Conservation (phyloP, 2,329 filamentous ascomycete genomes). For the Chrysosphaeria jannelii region DNA sequence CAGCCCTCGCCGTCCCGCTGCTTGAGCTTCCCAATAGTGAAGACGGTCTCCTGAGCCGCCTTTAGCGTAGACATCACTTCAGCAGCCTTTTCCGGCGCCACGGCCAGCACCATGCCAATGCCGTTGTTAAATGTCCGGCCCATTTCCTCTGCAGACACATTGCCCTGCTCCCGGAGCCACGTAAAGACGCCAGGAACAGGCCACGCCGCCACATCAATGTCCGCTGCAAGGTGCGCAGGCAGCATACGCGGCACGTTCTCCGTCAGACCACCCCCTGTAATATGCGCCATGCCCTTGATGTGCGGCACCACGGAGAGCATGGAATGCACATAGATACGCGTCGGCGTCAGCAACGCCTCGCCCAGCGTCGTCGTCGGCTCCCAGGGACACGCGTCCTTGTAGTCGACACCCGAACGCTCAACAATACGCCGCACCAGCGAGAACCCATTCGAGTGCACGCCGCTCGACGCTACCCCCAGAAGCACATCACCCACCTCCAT, state of each 20-base stretch:
- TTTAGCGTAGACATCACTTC: conserved; percentile 28
- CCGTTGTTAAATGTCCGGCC: conserved; percentile 85
- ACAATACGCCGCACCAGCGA: conserved; percentile 84
- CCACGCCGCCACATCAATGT: conserved; percentile 55
- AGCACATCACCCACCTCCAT: conserved; percentile 69
- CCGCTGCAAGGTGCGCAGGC: conserved; percentile 43
- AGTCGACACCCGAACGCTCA: conserved; percentile 37
- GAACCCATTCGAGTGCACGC: conserved; percentile 90
- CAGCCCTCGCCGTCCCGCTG: conserved; percentile 24
- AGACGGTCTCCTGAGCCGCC: conserved; percentile 45
- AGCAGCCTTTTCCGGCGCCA: conserved; percentile 41
- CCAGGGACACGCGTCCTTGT: conserved; percentile 53
- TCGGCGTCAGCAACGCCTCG: conserved; percentile 57
- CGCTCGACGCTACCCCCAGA: conserved; percentile 57
- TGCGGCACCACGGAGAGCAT: conserved; percentile 32
- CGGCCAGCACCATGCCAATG: conserved; percentile 78
- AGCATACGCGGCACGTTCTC: conserved; percentile 94
- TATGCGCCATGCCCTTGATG: conserved; percentile 84
- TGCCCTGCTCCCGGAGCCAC: conserved; percentile 53
- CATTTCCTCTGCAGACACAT: conserved; percentile 51
- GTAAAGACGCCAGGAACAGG: conserved; percentile 47
- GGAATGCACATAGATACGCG: conserved; percentile 72
- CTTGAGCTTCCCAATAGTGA: conserved; percentile 41
- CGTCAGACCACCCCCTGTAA: conserved; percentile 74
- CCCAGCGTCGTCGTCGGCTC: conserved; percentile 29